phyloP scores from a whole-genome alignment of 2,329 filamentous ascomycete genomes.

The Exophiala bonariae region DNA sequence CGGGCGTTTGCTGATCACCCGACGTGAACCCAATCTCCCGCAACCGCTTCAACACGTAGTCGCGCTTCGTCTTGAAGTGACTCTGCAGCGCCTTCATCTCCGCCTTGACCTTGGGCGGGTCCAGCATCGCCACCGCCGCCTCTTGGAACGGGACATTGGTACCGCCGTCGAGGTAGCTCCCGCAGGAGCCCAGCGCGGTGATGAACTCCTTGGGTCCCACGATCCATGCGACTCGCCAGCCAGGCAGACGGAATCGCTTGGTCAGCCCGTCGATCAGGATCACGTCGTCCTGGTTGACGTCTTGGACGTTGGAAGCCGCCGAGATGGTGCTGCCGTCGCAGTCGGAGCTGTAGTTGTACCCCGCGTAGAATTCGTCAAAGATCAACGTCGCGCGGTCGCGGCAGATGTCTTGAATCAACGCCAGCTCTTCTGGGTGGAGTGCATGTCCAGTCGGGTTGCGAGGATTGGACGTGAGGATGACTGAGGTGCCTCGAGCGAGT shows the following conservation, averaged over 20 bases:
- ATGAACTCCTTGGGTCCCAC: constrained; percentile 95
- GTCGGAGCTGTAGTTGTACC: constrained; percentile 92
- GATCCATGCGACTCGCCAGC: constrained; percentile 97
- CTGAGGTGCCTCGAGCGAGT: constrained; percentile 79
- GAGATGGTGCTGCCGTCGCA: constrained; percentile 90
- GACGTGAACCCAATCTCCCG: constrained; percentile 76
- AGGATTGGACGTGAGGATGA: constrained; percentile 93
- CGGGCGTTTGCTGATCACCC: constrained; percentile 74
- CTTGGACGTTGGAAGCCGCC: constrained; percentile 80
- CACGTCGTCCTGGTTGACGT: constrained; percentile 87
- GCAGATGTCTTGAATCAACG: constrained; percentile 90
- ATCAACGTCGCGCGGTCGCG: constrained; percentile 87
- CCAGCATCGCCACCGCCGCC: constrained; percentile 89
- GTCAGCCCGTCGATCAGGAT: constrained; percentile 94
- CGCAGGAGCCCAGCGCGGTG: constrained; percentile 86
- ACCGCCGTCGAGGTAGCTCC: constrained; percentile 90
- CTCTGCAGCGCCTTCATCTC: constrained; percentile 89
- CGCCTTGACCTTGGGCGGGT: constrained; percentile 72
- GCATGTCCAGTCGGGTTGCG: constrained; percentile 92
- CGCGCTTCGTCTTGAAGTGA: constrained; percentile 91
- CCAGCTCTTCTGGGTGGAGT: constrained; percentile 78
- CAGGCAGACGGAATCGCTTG: constrained; percentile 93
- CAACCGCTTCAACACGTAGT: constrained; percentile 81
- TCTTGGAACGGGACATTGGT: constrained; percentile 96
- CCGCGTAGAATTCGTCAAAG: constrained; percentile 94